Conservation (phyloP, 305 asterid genomes). For the Caryopteris hybrid region DNA sequence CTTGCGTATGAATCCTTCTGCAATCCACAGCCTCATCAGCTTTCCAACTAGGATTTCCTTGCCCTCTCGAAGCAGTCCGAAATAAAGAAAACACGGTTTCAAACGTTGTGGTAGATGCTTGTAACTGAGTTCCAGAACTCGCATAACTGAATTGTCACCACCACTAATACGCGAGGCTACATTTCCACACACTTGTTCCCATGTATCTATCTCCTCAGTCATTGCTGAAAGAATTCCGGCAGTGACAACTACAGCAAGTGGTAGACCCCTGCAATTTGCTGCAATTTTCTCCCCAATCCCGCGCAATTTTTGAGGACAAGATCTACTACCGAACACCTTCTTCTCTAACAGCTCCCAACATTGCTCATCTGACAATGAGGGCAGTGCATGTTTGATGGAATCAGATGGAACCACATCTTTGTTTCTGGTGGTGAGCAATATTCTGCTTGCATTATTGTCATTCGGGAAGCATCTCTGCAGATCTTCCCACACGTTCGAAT, state of each 20-base stretch:
- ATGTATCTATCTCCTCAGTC: background rate
- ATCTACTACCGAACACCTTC: background rate
- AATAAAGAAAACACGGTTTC: constrained; percentile 20
- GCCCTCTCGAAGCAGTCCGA: constrained; percentile 1
- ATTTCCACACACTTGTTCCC: constrained; percentile 9
- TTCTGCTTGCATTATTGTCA: constrained; percentile 16
- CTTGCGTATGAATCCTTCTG: constrained; percentile 22
- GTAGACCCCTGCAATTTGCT: constrained; percentile 15
- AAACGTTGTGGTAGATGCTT: constrained; percentile 8
- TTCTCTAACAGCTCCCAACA: constrained; percentile 18
- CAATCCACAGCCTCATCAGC: constrained; percentile 15
- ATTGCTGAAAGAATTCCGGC: constrained; percentile 12
- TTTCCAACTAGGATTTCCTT: background rate
- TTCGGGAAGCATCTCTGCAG: constrained; percentile 15
- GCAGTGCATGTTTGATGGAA: background rate
- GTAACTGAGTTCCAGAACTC: constrained; percentile 18
- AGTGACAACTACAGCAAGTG: constrained; percentile 17
- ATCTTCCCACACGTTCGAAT: background rate
- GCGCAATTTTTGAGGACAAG: constrained; percentile 5
- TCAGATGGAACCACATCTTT: constrained; percentile 12
- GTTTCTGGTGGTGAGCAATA: constrained; percentile 11
- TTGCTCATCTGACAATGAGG: background rate
- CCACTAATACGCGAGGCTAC: background rate
- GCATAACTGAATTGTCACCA: background rate
- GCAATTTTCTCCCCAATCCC: constrained; percentile 15